A percentile compares a stretch with the other conserved stretches of the same genome.
These are phyloP conservation scores for Herpetospermum pedunculosum DNA, from an alignment of 306 rosid genomes.

Conservation along the genomic window DNA sequence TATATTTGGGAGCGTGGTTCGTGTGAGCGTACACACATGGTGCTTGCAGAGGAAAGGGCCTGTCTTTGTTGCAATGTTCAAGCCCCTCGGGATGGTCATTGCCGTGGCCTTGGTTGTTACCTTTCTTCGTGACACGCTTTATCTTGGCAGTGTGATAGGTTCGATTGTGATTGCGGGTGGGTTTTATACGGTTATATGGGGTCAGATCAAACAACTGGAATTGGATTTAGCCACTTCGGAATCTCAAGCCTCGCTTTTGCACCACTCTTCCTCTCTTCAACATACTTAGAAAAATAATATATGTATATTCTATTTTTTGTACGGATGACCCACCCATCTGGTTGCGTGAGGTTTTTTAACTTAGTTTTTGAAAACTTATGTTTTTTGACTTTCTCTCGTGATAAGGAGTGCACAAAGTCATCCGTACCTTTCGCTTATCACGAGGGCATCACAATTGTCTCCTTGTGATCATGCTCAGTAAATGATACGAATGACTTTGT, in stretches of 20 bases:
- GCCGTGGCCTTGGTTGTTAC: conserved; percentile 17
- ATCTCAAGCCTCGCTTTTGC: background rate
- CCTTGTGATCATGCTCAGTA: no score
- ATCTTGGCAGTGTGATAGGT: conserved; percentile 34
- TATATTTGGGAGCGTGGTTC: conserved; percentile 18
- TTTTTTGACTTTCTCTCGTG: no score
- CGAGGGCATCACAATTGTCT: no score
- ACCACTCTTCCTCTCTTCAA: background rate
- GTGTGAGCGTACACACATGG: conserved; percentile 20
- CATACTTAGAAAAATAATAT: background rate
- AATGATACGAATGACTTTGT: no score
- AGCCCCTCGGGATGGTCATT: conserved; percentile 25
- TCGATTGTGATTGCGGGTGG: conserved; percentile 20
- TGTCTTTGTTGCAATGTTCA: conserved; percentile 30
- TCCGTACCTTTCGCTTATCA: no score
- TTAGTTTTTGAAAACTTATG: no score
- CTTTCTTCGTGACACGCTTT: conserved; percentile 21
- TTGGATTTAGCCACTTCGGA: background rate
- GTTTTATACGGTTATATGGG: conserved; percentile 27
- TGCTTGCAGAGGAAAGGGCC: conserved; percentile 32
- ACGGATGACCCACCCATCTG: no score
- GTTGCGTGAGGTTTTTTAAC: no score
- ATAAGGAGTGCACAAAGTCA: no score
- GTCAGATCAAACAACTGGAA: conserved; percentile 12
- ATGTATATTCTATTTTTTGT: no score